Conservation (phyloP, 805 yeast species). For the Zygoascus ofunaensis region DNA sequence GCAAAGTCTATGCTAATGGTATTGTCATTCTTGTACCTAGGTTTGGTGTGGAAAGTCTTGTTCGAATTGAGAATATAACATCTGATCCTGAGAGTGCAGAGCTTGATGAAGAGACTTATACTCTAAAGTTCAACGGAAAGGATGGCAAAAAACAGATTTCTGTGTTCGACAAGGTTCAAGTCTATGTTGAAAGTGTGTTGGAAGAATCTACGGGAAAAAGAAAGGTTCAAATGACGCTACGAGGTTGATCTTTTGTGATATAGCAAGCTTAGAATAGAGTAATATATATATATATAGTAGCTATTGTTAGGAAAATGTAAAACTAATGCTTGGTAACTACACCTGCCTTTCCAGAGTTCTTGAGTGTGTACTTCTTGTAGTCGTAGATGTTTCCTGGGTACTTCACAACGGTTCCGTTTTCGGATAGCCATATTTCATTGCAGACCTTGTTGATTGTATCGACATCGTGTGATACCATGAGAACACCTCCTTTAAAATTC, state of each 20-base stretch:
- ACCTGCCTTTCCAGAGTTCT: constrained; percentile 71
- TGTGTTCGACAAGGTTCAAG: constrained; percentile 80
- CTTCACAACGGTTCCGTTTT: constrained; percentile 66
- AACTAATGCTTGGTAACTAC: constrained; percentile 76
- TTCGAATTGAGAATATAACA: constrained; percentile 60
- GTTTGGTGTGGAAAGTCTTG: constrained; percentile 91
- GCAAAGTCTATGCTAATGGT: constrained; percentile 89
- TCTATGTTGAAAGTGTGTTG: constrained; percentile 68
- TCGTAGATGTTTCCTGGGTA: constrained; percentile 77
- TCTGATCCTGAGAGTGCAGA: constrained; percentile 50
- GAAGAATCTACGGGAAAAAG: constrained; percentile 90
- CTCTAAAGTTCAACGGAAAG: constrained; percentile 46
- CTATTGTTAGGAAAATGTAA: neutral
- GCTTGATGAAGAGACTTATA: constrained; percentile 72
- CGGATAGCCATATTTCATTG: constrained; percentile 93
- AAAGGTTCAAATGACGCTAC: constrained; percentile 59
- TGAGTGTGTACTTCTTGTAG: constrained; percentile 80
- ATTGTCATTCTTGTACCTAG: constrained; percentile 90
- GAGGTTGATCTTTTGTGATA: neutral
- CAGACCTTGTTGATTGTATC: constrained; percentile 81
- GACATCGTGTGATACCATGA: constrained; percentile 98
- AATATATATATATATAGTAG: too few relatives aligned
- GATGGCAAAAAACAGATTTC: constrained; percentile 36
- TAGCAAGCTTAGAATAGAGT: neutral
- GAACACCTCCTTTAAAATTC: constrained; percentile 86